Evolutionary conservation across 2,329 filamentous ascomycete species (phyloP), one percentile per base, ranked within the genome.

Genomic region (Chaetomium sp.): DNA sequence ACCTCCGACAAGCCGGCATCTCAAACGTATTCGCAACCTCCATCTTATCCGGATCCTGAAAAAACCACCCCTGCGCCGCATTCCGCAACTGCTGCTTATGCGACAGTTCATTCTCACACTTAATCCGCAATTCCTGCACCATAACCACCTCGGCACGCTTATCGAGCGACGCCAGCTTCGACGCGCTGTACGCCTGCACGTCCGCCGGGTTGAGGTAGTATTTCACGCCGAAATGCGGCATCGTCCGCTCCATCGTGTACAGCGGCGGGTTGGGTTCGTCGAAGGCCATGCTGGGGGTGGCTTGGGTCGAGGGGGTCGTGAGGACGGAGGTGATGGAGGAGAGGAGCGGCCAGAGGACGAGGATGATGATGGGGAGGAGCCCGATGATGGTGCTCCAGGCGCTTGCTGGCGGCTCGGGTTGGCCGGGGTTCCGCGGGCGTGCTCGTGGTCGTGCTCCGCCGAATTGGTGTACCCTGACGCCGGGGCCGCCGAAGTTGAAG

Each of bases 401-500:
- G 49, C 76, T 79, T 49, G 79, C 19, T 27, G 19, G 76, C 46
- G 76, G 75, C 59, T 76, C 71, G 59, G 76, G 70, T 67, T 73
- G 73, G 60, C 76, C 81, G 36, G 79, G 78, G 62, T 86, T 78
- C 66, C 81, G 83, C 19, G 91, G 91, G 67, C 94, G 80, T 72
- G 87, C 79, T 64, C 90, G 82, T 32, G 91, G 90, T 53, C 81
- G 79, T 5, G 76, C 80, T 53, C 94, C 92, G 64, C 91, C 92
- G 70, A 99, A 97, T 69, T 96, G 92, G 71, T 97, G 94, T 59
- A 99, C 90, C 58, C 92, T 84, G 65, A 99, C 85, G 19, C 91
- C 92, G 3, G 92, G 91, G 6, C 91, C 89, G 62, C 89, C 89
- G 71, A 96, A 83, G 73, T 96, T 96, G 74, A 97, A 97, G 53